These are phyloP conservation scores for Pseudonitzschia pungens DNA, from an alignment of 108 stramenopile genomes.

Conservation along the genomic window DNA sequence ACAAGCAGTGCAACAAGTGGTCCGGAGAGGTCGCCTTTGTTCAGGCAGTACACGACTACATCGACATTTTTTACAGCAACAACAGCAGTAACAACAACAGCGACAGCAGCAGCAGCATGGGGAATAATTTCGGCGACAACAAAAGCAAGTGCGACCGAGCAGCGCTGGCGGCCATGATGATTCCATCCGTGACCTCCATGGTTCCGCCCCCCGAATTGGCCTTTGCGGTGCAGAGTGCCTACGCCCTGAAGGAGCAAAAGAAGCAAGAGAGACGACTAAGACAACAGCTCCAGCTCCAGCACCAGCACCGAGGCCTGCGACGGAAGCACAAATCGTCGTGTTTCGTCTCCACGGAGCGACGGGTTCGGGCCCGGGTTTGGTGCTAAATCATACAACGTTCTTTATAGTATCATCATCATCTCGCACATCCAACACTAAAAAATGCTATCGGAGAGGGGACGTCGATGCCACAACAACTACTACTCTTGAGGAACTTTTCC, in stretches of 20 bases:
- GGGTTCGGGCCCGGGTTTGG: background rate
- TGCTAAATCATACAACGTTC: too few relatives aligned
- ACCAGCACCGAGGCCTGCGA: too few relatives aligned
- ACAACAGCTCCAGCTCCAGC: background rate
- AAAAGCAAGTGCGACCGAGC: background rate
- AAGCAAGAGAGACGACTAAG: background rate
- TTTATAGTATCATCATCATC: too few relatives aligned
- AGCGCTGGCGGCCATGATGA: background rate
- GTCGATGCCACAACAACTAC: too few relatives aligned
- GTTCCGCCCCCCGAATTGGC: background rate
- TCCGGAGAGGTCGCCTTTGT: constrained; percentile 2
- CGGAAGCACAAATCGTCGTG: too few relatives aligned
- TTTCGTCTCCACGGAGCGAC: background rate
- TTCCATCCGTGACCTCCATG: background rate
- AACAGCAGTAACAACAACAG: background rate
- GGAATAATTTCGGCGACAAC: background rate
- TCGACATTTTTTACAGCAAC: background rate
- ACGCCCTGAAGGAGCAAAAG: background rate
- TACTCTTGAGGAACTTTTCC: too few relatives aligned
- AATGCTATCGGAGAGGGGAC: too few relatives aligned
- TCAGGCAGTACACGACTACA: constrained; percentile 14
- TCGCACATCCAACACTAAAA: too few relatives aligned
- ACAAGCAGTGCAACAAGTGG: constrained; percentile 7
- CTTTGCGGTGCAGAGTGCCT: background rate
- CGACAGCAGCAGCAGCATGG: background rate